phyloP scores from a whole-genome alignment of 2,329 filamentous ascomycete genomes.

The Ophiostoma tasmaniense region DNA sequence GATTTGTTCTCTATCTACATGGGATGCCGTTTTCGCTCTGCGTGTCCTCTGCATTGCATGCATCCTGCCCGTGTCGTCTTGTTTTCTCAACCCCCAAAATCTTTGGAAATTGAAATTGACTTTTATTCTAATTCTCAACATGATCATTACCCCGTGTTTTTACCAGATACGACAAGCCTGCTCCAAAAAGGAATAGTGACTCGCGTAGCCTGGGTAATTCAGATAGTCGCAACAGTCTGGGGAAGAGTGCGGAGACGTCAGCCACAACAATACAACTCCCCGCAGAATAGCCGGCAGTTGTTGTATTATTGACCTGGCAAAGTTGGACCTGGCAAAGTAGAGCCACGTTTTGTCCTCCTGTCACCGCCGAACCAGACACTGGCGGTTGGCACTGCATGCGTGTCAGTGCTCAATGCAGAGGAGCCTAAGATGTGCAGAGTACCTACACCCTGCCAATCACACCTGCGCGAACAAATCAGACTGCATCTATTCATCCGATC shows the following conservation, averaged over 20 bases:
- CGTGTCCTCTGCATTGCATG: not conserved
- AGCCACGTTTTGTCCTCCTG: not conserved
- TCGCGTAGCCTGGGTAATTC: not conserved
- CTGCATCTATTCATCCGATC: conserved; percentile 14
- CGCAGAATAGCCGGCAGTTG: not conserved
- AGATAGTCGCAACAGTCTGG: not conserved
- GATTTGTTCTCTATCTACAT: not conserved
- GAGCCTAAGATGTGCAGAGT: not conserved
- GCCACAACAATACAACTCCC: not conserved
- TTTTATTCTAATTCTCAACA: no score
- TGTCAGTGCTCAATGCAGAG: not conserved
- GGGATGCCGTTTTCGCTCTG: not conserved
- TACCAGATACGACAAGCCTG: not conserved
- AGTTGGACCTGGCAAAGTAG: no score
- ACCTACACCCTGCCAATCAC: not conserved
- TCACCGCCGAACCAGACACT: no score
- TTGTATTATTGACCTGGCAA: not conserved
- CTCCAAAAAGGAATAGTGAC: not conserved
- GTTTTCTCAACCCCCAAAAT: no score
- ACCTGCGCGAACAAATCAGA: conserved; percentile 20
- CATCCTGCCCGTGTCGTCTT: not conserved
- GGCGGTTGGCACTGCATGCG: no score
- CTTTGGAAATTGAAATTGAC: no score
- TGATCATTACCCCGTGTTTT: not conserved
- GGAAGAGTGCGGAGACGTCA: not conserved